A percentile compares a stretch with the other conserved stretches of the same genome.
These are phyloP conservation scores for Venturia effusa DNA, from an alignment of 2,329 filamentous ascomycete genomes.

Conservation along the genomic window DNA sequence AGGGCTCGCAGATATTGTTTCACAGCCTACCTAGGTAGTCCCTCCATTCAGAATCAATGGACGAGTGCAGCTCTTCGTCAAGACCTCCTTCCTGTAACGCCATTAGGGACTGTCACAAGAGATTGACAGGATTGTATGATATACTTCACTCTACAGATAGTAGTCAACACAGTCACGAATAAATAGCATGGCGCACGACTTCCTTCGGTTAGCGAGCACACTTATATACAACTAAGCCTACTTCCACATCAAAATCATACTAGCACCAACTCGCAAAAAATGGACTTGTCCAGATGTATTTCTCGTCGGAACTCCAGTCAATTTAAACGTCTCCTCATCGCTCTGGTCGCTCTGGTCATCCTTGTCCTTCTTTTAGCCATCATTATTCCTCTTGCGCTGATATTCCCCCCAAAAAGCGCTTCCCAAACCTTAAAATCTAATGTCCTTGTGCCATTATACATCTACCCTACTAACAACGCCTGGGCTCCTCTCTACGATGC, in stretches of 20 bases:
- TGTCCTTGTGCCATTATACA: slow-evolving; percentile 4
- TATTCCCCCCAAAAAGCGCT: not conserved
- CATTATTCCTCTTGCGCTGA: not conserved
- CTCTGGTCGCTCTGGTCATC: not conserved
- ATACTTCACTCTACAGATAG: not conserved
- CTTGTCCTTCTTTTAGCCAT: not conserved
- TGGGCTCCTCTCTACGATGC: slow-evolving; percentile 5
- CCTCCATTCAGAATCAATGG: not conserved
- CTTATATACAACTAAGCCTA: not conserved
- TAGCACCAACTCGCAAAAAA: not conserved
- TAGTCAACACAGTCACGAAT: not conserved
- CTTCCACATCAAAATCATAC: not conserved
- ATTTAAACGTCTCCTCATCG: not conserved
- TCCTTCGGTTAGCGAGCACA: not conserved
- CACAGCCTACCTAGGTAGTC: not conserved
- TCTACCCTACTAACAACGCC: not conserved
- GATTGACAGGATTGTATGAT: not conserved
- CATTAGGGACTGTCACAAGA: not conserved
- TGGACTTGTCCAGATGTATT: not conserved
- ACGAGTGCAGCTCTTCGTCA: not conserved
- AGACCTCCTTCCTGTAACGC: not conserved
- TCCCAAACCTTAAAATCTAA: not conserved
- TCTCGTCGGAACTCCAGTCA: not conserved
- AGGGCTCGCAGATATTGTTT: no score
- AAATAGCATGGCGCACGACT: not conserved